Conservation (phyloP, 2,329 filamentous ascomycete species). For the Diaporthe aspalathi region DNA sequence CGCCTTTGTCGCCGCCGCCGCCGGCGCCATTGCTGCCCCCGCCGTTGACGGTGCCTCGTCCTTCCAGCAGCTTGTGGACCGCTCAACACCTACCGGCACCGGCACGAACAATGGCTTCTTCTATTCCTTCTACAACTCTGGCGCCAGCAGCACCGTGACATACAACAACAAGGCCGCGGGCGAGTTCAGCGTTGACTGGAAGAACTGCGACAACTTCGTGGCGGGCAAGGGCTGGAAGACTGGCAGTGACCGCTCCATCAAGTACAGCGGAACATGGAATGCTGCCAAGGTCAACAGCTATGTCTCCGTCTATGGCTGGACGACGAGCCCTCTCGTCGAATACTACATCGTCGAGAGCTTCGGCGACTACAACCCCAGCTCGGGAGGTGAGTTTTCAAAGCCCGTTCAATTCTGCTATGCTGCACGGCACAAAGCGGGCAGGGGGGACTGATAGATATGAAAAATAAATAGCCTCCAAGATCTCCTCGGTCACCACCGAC, state of each 20-base stretch:
- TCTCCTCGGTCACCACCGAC: slow-evolving; percentile 41
- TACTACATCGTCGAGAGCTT: slow-evolving; percentile 46
- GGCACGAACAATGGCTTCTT: slow-evolving; percentile 55
- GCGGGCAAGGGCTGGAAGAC: slow-evolving; percentile 70
- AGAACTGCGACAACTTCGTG: slow-evolving; percentile 62
- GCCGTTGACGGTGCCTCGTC: not conserved
- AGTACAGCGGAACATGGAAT: slow-evolving; percentile 47
- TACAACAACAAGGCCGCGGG: slow-evolving; percentile 56
- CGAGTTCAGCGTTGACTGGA: slow-evolving; percentile 56
- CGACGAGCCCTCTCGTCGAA: slow-evolving; percentile 47
- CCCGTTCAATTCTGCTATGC: too few species aligned
- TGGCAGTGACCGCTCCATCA: slow-evolving; percentile 50
- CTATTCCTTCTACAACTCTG: slow-evolving; percentile 59
- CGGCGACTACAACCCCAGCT: slow-evolving; percentile 41
- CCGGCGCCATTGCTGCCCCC: slow-evolving; percentile 10
- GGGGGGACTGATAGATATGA: not conserved
- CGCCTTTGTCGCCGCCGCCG: slow-evolving; percentile 29
- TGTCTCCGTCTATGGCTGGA: slow-evolving; percentile 50
- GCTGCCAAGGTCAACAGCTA: slow-evolving; percentile 47
- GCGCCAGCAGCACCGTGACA: slow-evolving; percentile 48
- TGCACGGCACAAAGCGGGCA: not conserved
- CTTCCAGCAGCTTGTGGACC: slow-evolving; percentile 7
- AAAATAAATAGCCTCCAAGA: slow-evolving; percentile 21
- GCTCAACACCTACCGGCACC: slow-evolving; percentile 48
- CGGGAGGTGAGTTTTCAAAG: slow-evolving; percentile 29